Evolutionary conservation across 164 flowering plant genomes (phyloP).

Genomic region (Protea cynaroides): DNA sequence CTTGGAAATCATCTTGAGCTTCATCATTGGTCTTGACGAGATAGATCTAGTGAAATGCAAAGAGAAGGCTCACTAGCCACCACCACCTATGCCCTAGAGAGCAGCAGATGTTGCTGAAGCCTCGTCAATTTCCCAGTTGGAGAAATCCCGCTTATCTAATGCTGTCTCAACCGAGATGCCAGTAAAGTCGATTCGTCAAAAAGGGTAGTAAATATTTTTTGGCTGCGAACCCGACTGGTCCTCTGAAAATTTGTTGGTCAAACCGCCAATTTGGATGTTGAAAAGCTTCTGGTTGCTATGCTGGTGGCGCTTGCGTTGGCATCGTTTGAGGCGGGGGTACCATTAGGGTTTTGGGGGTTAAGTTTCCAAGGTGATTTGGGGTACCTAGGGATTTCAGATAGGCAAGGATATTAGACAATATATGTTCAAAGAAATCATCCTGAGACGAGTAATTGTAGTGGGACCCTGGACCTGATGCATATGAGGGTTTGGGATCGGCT

Average conservation of each 20-base stretch:
- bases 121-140: constrained; percentile 24
- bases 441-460: constrained; percentile 35
- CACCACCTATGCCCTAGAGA: constrained; percentile 22
- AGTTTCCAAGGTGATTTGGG: constrained; percentile 36
- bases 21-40: too few relatives aligned
- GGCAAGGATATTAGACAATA: constrained; percentile 55
- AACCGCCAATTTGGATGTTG: constrained; percentile 14
- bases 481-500: constrained; percentile 26
- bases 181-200: constrained; percentile 45
- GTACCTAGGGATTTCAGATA: constrained; percentile 29
- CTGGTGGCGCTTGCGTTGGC: neutral
- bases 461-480: constrained; percentile 13
- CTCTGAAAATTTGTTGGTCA: constrained; percentile 12
- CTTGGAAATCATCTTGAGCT: too few relatives aligned
- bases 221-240: constrained; percentile 19
- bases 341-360: constrained; percentile 19
- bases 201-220: constrained; percentile 10
- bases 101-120: constrained; percentile 48
- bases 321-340: neutral
- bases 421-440: constrained; percentile 84
- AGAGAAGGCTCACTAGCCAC: too few relatives aligned
- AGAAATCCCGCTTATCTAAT: constrained; percentile 50
- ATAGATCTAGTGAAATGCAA: too few relatives aligned
- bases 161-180: constrained; percentile 61
- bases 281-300: constrained; percentile 13